Base-by-base conservation (phyloP, 2,329 filamentous ascomycete species). In the Sporothrix brasiliensis region DNA sequence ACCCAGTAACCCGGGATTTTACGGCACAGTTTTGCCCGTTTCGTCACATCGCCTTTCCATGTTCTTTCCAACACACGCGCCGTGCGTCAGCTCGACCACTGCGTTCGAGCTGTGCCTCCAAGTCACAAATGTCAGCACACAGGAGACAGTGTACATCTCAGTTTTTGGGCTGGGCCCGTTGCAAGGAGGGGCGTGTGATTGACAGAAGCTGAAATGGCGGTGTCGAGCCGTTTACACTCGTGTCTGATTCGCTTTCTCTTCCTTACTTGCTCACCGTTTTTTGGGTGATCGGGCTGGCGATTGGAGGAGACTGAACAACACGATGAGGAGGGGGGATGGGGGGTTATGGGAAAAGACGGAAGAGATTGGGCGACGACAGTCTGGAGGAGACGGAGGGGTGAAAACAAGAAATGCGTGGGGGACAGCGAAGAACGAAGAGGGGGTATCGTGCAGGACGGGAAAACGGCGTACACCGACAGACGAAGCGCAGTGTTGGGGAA, bases 301-400 rank as follows among this genome's bases (percentile, higher is more conserved):
- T 63, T 63, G 58, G 58, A 63, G 58, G 58, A 63, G 34, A 27
- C 27, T 47, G 21, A 5, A 9, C 41, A 21, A 63, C 39, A 63
- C 11, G 39, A 63, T 47, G 58, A n/a, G 14, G 39, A 21, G 39
- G 34, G 27, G 16, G 27, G 27, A 10, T 7, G 1, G 34, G 41
- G 41, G 41, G 41, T 13, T 44, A 47, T 27, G 39, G 54, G n/a
- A 16, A 10, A 41, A 58, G 21, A 58, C 54, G 54, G 54, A n/a
- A 58, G 30, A 58, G 30, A 58, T 58, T 58, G 54, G 54, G 54
- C 54, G 54, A 58, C 30, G 41, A 30, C 54, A 58, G 41, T 30
- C 54, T 58, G 13, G n/a, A 34, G 30, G 54, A 58, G 27, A 54
- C 27, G 30, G 56, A 61, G 54, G 54, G 56, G 56, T 30, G n/a